Evolutionary conservation across 345 rosid genomes (phyloP), one percentile per base, ranked within the genome.

Genomic region (Microcos paniculata): DNA sequence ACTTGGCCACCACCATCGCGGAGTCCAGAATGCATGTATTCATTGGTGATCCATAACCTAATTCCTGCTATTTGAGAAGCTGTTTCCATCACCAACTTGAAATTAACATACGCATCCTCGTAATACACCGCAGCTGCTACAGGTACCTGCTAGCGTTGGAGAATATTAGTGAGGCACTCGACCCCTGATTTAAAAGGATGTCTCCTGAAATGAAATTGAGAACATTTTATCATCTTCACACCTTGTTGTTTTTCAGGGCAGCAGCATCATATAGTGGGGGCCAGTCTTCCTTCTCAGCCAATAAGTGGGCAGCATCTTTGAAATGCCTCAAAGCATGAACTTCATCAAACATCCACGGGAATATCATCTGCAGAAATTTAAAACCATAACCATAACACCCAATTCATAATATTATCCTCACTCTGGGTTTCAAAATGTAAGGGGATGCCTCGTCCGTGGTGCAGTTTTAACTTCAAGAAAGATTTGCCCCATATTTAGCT

Each of bases 261-360:
- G 76, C 43, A 21, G 72, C 33, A 69, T 95, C 85, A 70, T 95
- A 91, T 13, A 96, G 82, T 2, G 88, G 84, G 48, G 94, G 88
- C 99, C 98, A 96, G 68, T 93, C 94, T 64, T 83, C 89, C 81
- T 91, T 91, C 86, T 93, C 87, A 10, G 98, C 91, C 77, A 95
- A 83, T 75, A 90, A 61, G 68, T 87, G 71, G 26, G 94, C 90
- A 9, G 88, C 91, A 40, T 78, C 90, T 83, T 89, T 90, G 73
- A 90, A 90, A 45, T 85, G 92, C 70, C 82, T 91, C 85, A 96
- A 81, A 45, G 86, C 87, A 79, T 87, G 87, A 83, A 92, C 81
- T 83, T 96, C 98, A 74, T 92, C 98, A 76, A 93, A 92, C 97
- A 93, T 90, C 96, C 99, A 93, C 18, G 95, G 91, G 78, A 88